These are phyloP conservation scores for Cinchona pubescens DNA, from an alignment of 257 asterid species.

Conservation along the genomic window DNA sequence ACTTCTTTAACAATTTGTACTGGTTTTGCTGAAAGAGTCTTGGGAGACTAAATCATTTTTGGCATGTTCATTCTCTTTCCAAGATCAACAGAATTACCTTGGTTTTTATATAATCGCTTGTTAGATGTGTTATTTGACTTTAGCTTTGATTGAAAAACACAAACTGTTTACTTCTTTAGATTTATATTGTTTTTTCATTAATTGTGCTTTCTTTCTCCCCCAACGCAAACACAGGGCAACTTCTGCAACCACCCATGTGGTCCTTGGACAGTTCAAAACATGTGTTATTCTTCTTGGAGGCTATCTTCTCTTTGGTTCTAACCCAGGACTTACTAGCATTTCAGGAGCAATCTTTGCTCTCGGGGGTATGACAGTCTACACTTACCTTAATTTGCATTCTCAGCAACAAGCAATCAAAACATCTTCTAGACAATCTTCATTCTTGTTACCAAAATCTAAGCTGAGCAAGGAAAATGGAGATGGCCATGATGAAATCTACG, in stretches of 20 bases:
- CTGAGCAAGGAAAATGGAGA: conserved; percentile 70
- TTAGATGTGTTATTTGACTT: background rate
- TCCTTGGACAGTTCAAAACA: conserved; percentile 96
- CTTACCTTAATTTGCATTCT: conserved; percentile 73
- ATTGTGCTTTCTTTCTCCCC: conserved; percentile 2
- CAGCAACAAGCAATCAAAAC: conserved; percentile 48
- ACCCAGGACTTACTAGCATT: conserved; percentile 81
- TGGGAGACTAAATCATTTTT: too few relatives aligned
- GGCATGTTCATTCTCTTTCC: background rate
- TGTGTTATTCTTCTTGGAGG: conserved; percentile 94
- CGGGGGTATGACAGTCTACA: conserved; percentile 76
- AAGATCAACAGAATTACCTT: background rate
- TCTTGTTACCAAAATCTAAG: conserved; percentile 72
- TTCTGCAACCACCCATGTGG: conserved; percentile 94
- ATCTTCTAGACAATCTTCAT: conserved; percentile 44
- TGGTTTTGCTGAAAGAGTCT: background rate
- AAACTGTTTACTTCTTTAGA: background rate
- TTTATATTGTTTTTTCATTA: background rate
- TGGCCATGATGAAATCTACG: conserved; percentile 35
- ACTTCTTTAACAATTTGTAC: background rate
- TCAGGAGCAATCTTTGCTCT: conserved; percentile 81
- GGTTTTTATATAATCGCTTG: background rate
- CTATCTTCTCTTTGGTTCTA: conserved; percentile 73
- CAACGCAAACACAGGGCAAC: conserved; percentile 56
- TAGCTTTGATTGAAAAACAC: background rate